phyloP scores from a whole-genome alignment of 345 rosid genomes.

The Limnanthes douglasii region DNA sequence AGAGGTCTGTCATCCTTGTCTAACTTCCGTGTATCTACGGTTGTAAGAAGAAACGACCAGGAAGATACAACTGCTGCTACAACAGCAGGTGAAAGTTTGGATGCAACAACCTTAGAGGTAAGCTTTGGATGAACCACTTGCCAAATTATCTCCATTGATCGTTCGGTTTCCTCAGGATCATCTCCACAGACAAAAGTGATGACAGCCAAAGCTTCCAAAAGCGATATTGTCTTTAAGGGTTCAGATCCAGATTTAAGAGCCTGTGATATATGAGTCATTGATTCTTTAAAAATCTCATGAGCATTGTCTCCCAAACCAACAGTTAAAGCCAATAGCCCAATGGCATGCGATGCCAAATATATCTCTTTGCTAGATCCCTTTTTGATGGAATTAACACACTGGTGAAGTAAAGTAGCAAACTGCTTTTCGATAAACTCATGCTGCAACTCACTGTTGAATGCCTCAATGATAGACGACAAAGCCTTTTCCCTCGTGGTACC shows the following conservation, averaged over 20 bases:
- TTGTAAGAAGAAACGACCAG: constrained; percentile 87
- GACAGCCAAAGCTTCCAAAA: constrained; percentile 77
- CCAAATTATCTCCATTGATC: constrained; percentile 81
- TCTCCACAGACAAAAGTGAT: constrained; percentile 66
- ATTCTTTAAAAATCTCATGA: constrained; percentile 48
- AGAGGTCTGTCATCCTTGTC: constrained; percentile 80
- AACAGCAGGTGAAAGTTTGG: constrained; percentile 39
- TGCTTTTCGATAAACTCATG: constrained; percentile 65
- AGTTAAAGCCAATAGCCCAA: constrained; percentile 80
- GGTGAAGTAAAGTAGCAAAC: constrained; percentile 86
- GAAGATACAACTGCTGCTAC: constrained; percentile 68
- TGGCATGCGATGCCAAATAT: constrained; percentile 47
- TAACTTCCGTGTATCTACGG: constrained; percentile 35
- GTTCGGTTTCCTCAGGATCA: constrained; percentile 60
- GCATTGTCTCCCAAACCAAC: constrained; percentile 57
- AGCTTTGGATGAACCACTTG: constrained; percentile 75
- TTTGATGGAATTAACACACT: constrained; percentile 45
- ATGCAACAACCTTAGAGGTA: constrained; percentile 75
- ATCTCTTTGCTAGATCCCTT: constrained; percentile 67
- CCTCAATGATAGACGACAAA: constrained; percentile 42
- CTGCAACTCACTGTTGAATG: constrained; percentile 59
- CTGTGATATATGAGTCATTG: constrained; percentile 43
- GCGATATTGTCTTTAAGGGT: constrained; percentile 33
- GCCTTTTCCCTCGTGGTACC: constrained; percentile 84
- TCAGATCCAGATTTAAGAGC: constrained; percentile 58